Conservation (phyloP, 257 asterid species). For the Solanum bulbocastanum region DNA sequence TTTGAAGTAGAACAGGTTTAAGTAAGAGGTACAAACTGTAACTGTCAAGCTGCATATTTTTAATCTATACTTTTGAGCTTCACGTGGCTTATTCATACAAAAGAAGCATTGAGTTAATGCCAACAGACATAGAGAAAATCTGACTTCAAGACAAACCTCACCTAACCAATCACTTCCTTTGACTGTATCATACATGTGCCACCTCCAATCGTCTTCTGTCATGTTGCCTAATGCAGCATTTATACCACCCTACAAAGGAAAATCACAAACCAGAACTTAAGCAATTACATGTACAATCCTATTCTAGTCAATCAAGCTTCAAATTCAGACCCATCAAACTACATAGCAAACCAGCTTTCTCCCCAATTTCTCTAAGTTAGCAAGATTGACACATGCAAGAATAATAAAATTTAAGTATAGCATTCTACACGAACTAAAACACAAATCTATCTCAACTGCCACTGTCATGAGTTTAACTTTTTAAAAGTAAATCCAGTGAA, state of each 20-base stretch:
- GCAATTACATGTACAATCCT: background rate
- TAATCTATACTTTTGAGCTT: background rate
- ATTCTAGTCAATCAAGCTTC: background rate
- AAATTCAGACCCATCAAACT: background rate
- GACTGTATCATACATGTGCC: constrained; percentile 99
- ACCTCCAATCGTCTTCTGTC: constrained; percentile 99
- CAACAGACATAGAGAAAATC: background rate
- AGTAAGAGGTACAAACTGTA: background rate
- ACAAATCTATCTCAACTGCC: background rate
- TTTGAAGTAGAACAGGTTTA: background rate
- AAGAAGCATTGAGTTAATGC: background rate
- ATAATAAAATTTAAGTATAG: background rate
- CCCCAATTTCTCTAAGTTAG: background rate
- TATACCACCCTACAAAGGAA: constrained; percentile 69
- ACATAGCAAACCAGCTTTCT: background rate
- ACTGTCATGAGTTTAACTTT: background rate
- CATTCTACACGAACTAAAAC: background rate
- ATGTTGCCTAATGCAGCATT: constrained; percentile 97
- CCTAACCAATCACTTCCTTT: constrained; percentile 99
- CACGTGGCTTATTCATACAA: background rate
- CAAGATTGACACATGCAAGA: background rate
- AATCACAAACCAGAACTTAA: background rate
- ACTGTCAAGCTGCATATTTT: background rate
- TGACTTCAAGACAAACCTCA: constrained; percentile 11
- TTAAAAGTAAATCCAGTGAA: background rate